Percentiles rank a stretch among this genome's conserved stretches.
Conservation (phyloP, 108 stramenopile species). For the Cyclotella sp. region DNA sequence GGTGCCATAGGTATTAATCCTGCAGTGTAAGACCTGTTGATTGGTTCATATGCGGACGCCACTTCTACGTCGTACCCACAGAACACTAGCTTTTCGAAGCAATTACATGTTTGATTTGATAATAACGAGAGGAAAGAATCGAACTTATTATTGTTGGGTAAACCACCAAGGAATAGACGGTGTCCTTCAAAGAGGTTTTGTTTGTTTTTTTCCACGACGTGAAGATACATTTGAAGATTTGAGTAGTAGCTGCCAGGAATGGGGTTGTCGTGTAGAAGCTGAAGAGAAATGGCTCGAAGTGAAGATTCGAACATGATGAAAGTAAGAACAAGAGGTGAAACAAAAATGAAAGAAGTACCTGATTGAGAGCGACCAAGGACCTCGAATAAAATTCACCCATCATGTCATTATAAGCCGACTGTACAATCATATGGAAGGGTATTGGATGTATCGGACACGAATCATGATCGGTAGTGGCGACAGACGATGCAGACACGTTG, state of each 20-base stretch:
- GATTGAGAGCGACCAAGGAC: slow-evolving; percentile 35
- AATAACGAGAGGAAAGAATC: slow-evolving; percentile 29
- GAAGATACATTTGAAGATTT: slow-evolving; percentile 32
- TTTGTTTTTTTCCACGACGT: slow-evolving; percentile 18
- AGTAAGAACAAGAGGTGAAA: not conserved
- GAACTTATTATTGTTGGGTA: slow-evolving; percentile 33
- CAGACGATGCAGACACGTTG: slow-evolving; percentile 34
- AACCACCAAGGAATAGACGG: slow-evolving; percentile 31
- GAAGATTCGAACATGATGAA: not conserved
- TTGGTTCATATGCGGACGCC: not conserved
- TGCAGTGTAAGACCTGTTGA: not conserved
- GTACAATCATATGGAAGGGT: slow-evolving; percentile 43
- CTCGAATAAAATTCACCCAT: slow-evolving; percentile 56
- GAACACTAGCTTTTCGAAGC: slow-evolving; percentile 49
- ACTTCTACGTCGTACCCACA: slow-evolving; percentile 44
- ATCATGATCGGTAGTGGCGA: not conserved
- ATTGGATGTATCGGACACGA: slow-evolving; percentile 30
- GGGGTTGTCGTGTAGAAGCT: slow-evolving; percentile 19
- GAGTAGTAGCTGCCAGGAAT: slow-evolving; percentile 8
- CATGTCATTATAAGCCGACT: slow-evolving; percentile 55
- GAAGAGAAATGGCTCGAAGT: not conserved
- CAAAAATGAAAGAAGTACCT: not conserved
- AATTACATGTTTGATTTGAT: slow-evolving; percentile 30
- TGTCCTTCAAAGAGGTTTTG: slow-evolving; percentile 37
- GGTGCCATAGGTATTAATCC: not conserved